Base-by-base conservation (phyloP, 441 rosid genomes). In the Populus hybrid region DNA sequence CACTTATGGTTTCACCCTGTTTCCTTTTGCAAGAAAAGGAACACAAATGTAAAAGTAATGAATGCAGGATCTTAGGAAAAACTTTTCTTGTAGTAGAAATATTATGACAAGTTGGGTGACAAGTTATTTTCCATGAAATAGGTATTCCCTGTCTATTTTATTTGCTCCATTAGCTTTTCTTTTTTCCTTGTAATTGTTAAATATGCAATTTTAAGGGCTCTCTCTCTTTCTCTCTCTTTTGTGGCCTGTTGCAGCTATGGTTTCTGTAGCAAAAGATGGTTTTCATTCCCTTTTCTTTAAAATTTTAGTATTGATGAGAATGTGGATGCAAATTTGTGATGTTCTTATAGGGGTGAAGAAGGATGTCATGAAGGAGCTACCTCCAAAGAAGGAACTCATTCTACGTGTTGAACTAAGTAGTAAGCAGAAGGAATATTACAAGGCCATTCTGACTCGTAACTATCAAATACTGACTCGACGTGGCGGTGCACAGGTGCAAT, bases 361-460 rank as follows among this genome's bases (percentile, higher is more conserved):
- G 86, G 98, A 97, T 83, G 99, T 97, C 64, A 90, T 94, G 98
- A 94, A 89, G 84, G 98, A 97, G 80, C 86, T 97, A 82, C 99
- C 99, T 82, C 99, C 99, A 16, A 97, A 97, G 78, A 94, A 92
- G 85, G 99, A 97, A 83, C 99, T 97, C 70, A 97, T 97, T 84
- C 87, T 94, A 75, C 98, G 98, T 63, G 95, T 93, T 85, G 98
- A 97, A 59, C 82, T 97, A 80, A 97, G 97, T 82, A 86, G 88
- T 84, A 89, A 88, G 87, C 98, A 97, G 82, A 94, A 97, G 85
- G 98, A 97, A 83, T 97, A 94, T 83, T 97, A 97, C 89, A 97
- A 92, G 85, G 98, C 98, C 46, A 97, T 97, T 80, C 87, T 89
- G 84, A 94, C 98, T 46, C 98, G 97, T 81, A 97, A 97, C 80